Evolutionary conservation across 371 early-diverging fungal genomes (phyloP).

Genomic region (Phascolomyces articulosus): DNA sequence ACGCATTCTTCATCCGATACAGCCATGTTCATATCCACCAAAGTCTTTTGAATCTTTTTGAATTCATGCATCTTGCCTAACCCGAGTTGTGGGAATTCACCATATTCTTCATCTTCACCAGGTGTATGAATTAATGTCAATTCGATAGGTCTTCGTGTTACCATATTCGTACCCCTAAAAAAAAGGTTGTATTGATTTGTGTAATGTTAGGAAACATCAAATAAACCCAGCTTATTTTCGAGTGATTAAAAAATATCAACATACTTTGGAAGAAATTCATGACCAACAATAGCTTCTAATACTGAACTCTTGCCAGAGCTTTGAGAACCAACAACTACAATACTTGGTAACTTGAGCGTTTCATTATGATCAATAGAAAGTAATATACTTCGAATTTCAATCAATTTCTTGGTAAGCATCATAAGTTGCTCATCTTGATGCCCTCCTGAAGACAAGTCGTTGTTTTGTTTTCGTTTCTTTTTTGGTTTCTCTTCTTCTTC

Average conservation of each 20-base stretch:
- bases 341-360: constrained; percentile 89
- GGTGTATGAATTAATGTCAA: constrained; percentile 95
- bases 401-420: constrained; percentile 89
- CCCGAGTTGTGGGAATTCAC: constrained; percentile 93
- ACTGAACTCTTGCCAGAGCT: constrained; percentile 99
- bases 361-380: constrained; percentile 80
- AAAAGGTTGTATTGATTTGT: background rate
- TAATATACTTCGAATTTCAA: constrained; percentile 92
- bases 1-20: constrained; percentile 94
- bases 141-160: constrained; percentile 98
- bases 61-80: constrained; percentile 89
- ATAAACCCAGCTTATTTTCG: no score
- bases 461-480: constrained; percentile 16
- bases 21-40: constrained; percentile 91
- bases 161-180: constrained; percentile 94
- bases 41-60: constrained; percentile 84
- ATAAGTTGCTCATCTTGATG: constrained; percentile 75
- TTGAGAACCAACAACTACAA: constrained; percentile 98
- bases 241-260: constrained; percentile 20
- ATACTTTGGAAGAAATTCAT: constrained; percentile 98
- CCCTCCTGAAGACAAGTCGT: constrained; percentile 2
- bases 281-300: constrained; percentile 98
- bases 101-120: constrained; percentile 84
- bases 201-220: no score
- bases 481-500: constrained; percentile 25